Conservation (phyloP, 352 stramenopile genomes). For the Aphanomyces astaci region DNA sequence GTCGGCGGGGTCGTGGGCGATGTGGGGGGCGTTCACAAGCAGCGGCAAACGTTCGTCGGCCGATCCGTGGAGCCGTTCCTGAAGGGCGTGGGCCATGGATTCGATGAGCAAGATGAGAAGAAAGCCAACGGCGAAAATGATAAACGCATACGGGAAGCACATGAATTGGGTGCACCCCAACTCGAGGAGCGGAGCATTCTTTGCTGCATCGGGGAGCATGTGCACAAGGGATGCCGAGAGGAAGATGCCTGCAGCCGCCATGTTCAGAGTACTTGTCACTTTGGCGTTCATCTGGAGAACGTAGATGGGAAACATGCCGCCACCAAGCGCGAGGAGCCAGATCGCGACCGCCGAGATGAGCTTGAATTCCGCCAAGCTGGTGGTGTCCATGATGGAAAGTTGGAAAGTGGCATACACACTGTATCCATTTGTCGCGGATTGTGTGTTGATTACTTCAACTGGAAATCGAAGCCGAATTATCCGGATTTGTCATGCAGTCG, state of each 20-base stretch:
- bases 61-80: slow-evolving; percentile 32
- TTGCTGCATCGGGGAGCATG: slow-evolving; percentile 63
- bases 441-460: too few species aligned
- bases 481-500: too few species aligned
- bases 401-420: not conserved
- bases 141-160: slow-evolving; percentile 72
- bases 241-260: slow-evolving; percentile 74
- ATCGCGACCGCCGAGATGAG: slow-evolving; percentile 46
- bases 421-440: too few species aligned
- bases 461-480: too few species aligned
- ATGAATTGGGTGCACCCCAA: slow-evolving; percentile 36
- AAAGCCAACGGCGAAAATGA: slow-evolving; percentile 73
- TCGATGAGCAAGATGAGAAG: slow-evolving; percentile 67
- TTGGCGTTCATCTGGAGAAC: slow-evolving; percentile 28
- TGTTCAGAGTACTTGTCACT: slow-evolving; percentile 63
- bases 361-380: slow-evolving; percentile 51
- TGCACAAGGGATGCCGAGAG: slow-evolving; percentile 71
- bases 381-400: slow-evolving; percentile 19
- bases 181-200: slow-evolving; percentile 44
- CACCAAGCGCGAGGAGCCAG: slow-evolving; percentile 45
- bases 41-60: slow-evolving; percentile 29
- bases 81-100: slow-evolving; percentile 51
- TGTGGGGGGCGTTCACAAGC: slow-evolving; percentile 22
- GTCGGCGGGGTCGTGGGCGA: slow-evolving; percentile 9
- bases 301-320: slow-evolving; percentile 47